Evolutionary conservation across 1,139 yeast species (phyloP).

Genomic region (Scheffersomyces titani): DNA sequence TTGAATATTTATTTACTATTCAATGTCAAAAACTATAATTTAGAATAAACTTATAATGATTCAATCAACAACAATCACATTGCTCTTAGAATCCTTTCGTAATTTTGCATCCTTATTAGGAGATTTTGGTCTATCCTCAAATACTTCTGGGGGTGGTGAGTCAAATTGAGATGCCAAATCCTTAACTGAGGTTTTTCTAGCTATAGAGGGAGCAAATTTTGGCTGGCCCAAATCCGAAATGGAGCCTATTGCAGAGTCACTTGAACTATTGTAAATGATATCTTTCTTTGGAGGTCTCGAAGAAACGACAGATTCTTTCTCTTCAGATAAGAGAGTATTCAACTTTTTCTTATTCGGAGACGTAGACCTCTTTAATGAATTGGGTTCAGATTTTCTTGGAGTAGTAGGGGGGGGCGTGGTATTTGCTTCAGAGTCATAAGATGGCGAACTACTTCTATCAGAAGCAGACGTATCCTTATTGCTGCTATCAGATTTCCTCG

Average conservation of each 20-base stretch:
- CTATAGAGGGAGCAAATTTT: constrained; percentile 29
- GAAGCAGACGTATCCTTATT: constrained; percentile 5
- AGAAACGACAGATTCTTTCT: constrained; percentile 21
- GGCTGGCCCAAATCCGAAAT: constrained; percentile 29
- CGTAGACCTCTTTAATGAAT: constrained; percentile 34
- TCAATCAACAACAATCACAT: constrained; percentile 6
- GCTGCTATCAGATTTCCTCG: constrained; percentile 4
- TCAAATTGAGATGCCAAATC: constrained; percentile 36
- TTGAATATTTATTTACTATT: too few relatives aligned
- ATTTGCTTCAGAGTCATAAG: constrained; percentile 5
- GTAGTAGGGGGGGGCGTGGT: constrained; percentile 23
- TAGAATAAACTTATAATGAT: not conserved
- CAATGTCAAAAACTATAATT: not conserved
- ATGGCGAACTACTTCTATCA: not conserved
- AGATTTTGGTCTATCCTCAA: constrained; percentile 13
- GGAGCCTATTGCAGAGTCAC: constrained; percentile 16
- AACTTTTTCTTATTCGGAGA: constrained; percentile 44
- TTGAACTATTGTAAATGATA: constrained; percentile 17
- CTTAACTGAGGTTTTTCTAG: constrained; percentile 36
- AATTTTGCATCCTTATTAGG: constrained; percentile 8
- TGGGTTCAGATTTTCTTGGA: constrained; percentile 20
- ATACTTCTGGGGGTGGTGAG: constrained; percentile 17
- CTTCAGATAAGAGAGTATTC: constrained; percentile 25
- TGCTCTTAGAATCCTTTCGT: constrained; percentile 6
- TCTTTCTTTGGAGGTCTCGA: constrained; percentile 35